Evolutionary conservation across 306 rosid species (phyloP), one percentile per base, ranked within the genome.

Genomic region (Acacia crassicarpa): DNA sequence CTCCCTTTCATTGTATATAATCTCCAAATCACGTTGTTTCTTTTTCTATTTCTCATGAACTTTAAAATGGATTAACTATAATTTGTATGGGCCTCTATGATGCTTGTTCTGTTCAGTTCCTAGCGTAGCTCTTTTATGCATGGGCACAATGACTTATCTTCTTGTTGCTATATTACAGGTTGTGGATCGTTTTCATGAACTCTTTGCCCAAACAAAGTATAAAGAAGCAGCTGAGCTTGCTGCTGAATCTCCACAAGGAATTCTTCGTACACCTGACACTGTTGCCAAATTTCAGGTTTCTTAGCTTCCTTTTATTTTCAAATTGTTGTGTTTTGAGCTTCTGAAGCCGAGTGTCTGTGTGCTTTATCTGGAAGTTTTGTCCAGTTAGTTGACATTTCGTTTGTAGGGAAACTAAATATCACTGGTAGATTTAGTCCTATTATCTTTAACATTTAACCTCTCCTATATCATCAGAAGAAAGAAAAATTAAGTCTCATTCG

Each of bases 161-260:
- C 49, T 79, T 80, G 78, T 79, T 80, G 84, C 69, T 83, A 45
- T 85, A 49, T 85, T 81, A 72, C 87, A 96, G 99, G 99, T 96
- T 76, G 99, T 96, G 78, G 97, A 96, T 85, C 97, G 97, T 79
- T 96, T 96, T 83, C 99, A 96, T 88, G 99, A 96, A 86, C 89
- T 96, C 46, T 96, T 96, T 91, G 99, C 99, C 65, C 99, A 96
- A 88, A 93, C 98, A 2, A 96, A 96, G 84, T 96, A 96, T 86
- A 96, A 96, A 86, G 99, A 96, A 88, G 99, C 99, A 61, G 99
- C 99, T 23, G 99, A 96, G 82, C 94, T 96, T 89, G 99, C 99
- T 67, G 99, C 99, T 46, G 98, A 96, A 83, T 96, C 99, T 84
- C 99, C 99, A 0, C 99, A 93, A 84, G 99, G 99, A 84, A 89